A percentile compares a stretch with the other conserved stretches of the same genome.
These are phyloP conservation scores for Sclerotinia glacialis DNA, from an alignment of 2,329 filamentous ascomycete genomes.

Conservation along the genomic window DNA sequence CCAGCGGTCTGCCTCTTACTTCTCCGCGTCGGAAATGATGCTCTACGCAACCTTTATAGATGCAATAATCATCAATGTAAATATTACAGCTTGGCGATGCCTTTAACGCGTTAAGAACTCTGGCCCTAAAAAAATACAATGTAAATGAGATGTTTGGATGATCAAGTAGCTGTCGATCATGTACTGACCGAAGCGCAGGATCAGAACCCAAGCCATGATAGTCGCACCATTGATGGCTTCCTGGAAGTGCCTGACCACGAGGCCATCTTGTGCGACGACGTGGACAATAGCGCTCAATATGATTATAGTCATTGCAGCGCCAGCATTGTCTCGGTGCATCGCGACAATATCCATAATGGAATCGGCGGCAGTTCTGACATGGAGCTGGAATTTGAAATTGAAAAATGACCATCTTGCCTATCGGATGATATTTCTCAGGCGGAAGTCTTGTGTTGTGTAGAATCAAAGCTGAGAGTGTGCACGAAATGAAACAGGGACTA, in stretches of 20 bases:
- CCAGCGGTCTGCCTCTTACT: conserved; percentile 22
- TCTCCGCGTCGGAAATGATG: conserved; percentile 24
- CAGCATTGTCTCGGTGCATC: conserved; percentile 27
- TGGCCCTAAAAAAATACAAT: conserved; percentile 16
- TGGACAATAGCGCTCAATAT: conserved; percentile 33
- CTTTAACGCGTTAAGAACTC: conserved; percentile 30
- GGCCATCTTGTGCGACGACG: conserved; percentile 22
- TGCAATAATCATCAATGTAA: conserved; percentile 28
- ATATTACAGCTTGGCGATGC: conserved; percentile 31
- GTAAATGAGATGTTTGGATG: neutral
- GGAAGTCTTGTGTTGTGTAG: neutral
- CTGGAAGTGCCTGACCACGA: conserved; percentile 26
- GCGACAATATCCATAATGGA: conserved; percentile 30
- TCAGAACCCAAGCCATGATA: conserved; percentile 28
- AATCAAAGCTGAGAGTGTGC: no score
- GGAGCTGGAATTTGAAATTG: conserved; percentile 25
- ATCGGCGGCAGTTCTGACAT: conserved; percentile 30
- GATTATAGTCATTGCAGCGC: conserved; percentile 26
- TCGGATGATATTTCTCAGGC: neutral
- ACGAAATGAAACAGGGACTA: no score
- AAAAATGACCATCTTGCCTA: conserved; percentile 18
- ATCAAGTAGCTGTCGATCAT: neutral
- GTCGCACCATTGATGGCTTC: conserved; percentile 29
- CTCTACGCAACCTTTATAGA: conserved; percentile 29
- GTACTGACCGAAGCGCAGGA: conserved; percentile 20